Evolutionary conservation across 2,329 filamentous ascomycete genomes (phyloP), one percentile per base, ranked within the genome.

Genomic region (Cryphonectria japonica): DNA sequence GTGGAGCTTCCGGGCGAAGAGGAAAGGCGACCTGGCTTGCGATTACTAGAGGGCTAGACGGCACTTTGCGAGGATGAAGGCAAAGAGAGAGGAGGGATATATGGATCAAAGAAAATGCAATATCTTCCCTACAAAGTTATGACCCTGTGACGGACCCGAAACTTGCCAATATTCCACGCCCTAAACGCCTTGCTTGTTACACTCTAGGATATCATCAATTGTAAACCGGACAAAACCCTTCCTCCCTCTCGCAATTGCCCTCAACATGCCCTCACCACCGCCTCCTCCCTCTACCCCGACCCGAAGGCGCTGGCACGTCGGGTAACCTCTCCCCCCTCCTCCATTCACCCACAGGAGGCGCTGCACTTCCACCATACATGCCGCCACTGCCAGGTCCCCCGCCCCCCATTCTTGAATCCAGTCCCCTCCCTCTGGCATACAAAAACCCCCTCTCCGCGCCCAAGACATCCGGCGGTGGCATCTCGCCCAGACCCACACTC

Each of bases 1-100:
- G 79, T 97, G 85, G 81, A 88, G 97, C 65, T 81, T 98, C 76
- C 89, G 94, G 76, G 95, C 91, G 71, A 98, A 98, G 91, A 88
- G 93, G 81, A 92, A 89, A 82, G 95, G 94, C 69, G 95, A 98
- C 79, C 86, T 91, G n/a, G 87, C 97, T 78, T 84, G 85, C 69
- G 95, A 98, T 83, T 95, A 88, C 81, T 98, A 85, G 79, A 77
- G 66, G 52, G 52, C 34, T 34, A 29, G n/a, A 26, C 63, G 8
- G 13, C 61, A 39, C 39, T 29, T 11, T 29, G 22, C 63, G 19
- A 16, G 26, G 41, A 37, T 29, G 19, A 29, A 26, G 43, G n/a
- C 41, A 2, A 19, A 14, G n/a, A 3, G n/a, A 3, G 19, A 26
- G 43, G 29, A 37, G 52, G 32, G 39, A 29, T 9, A 8, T 66